Base-by-base conservation (phyloP, 2,329 filamentous ascomycete genomes). In the Aureobasidium lini region DNA sequence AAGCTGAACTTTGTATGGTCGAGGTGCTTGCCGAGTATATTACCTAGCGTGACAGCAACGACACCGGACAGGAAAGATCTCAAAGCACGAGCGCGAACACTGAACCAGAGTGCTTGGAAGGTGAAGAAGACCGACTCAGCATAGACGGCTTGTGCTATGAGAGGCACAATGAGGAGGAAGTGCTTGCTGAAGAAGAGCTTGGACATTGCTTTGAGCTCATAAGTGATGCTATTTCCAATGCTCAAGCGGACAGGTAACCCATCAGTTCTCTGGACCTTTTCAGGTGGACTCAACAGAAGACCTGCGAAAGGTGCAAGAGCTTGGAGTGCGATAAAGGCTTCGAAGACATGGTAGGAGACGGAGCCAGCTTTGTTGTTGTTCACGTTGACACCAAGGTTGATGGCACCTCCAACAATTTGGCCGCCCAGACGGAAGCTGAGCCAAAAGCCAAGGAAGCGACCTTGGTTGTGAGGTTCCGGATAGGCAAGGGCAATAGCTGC, bases 81-180 rank as follows among this genome's bases (percentile, higher is more conserved):
- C 1, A 90, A 74, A 0, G 88, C 86, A 47, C 88, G 77, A 1
- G 86, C 77, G 1, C 87, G 80, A 1, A 90, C 88, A 1, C 79
- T 81, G 66, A 90, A 89, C 84, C 85, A 91, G 13, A 87, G 73
- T 71, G 63, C 34, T 16, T 67, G 64, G 18, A 59, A 90, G 0
- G 87, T 89, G 69, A 86, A 89, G 70, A 86, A 88, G 0, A 90
- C 85, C 0, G 87, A 84, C 68, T 90, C 87, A 0, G 84, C 75
- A 67, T 87, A 90, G 0, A 88, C 86, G 0, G 84, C 84, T 64
- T 89, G 85, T 1, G 84, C 84, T 40, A 90, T 89, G 63, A 87
- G 82, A 0, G 86, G 78, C 3, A 89, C 70, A 1, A 89, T 77
- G 0, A 89, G 74, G 1, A 90, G 71, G 60, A 88, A 89, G 32